A percentile compares a stretch with the other conserved stretches of the same genome.
phyloP scores from a whole-genome alignment of 2,329 filamentous ascomycete species.

The Diaporthe humulicola region DNA sequence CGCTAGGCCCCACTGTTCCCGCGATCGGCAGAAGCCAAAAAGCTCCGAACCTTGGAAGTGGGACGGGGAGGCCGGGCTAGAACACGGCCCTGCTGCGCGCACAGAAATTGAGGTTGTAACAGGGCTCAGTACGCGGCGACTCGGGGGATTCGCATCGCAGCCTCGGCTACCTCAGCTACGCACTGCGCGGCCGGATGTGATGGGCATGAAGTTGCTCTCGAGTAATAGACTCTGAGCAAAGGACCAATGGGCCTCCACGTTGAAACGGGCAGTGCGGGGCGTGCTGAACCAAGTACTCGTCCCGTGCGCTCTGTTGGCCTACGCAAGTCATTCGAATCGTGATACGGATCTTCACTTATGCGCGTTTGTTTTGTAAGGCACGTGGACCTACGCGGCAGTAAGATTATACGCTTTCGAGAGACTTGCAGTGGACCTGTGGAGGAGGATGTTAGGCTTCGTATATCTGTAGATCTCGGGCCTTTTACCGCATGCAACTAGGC shows the following conservation, averaged over 20 bases:
- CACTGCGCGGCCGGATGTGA: not conserved
- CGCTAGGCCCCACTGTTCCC: constrained; percentile 22
- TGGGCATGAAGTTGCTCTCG: not conserved
- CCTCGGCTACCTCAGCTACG: not conserved
- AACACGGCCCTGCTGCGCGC: not conserved
- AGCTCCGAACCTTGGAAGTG: constrained; percentile 31
- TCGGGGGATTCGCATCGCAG: not conserved
- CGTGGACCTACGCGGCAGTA: not conserved
- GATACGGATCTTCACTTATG: not conserved
- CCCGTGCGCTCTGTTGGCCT: not conserved
- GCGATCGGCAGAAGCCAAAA: constrained; percentile 29
- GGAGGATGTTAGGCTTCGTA: not conserved
- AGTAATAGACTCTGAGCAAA: not conserved
- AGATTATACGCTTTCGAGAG: not conserved
- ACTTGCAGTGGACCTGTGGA: not conserved
- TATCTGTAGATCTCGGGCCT: constrained; percentile 19
- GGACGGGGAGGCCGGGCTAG: constrained; percentile 23
- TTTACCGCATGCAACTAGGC: constrained; percentile 5
- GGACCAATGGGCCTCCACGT: not conserved
- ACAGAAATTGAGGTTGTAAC: not conserved
- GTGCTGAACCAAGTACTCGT: not conserved
- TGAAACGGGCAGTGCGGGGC: constrained; percentile 8
- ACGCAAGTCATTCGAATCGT: not conserved
- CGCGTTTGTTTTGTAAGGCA: not conserved
- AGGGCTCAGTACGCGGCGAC: not conserved